These are phyloP conservation scores for Brassica juncea DNA, from an alignment of 345 rosid genomes.

Conservation along the genomic window DNA sequence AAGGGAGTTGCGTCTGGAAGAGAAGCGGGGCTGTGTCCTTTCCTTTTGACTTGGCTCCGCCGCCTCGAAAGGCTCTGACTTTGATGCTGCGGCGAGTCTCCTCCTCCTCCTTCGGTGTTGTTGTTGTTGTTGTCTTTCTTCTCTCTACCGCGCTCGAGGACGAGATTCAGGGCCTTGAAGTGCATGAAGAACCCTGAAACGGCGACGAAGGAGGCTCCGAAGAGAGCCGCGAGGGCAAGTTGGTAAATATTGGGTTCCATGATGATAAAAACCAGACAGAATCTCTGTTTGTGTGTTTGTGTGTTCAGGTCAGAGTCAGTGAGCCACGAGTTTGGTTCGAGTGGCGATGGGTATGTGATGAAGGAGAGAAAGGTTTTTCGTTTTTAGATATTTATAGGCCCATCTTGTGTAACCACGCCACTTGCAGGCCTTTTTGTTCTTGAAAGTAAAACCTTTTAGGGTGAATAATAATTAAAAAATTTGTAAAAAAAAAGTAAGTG, in stretches of 20 bases:
- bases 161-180: conserved; percentile 83
- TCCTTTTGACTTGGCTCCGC: conserved; percentile 49
- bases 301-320: conserved; percentile 25
- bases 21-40: conserved; percentile 67
- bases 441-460: conserved; percentile 14
- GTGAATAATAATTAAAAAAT: too few relatives aligned
- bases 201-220: conserved; percentile 93
- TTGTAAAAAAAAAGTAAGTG: background rate
- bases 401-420: conserved; percentile 30
- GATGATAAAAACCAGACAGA: background rate
- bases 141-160: conserved; percentile 86
- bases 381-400: conserved; percentile 39
- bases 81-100: conserved; percentile 48
- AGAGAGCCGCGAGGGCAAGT: conserved; percentile 94
- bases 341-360: conserved; percentile 30
- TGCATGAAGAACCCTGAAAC: conserved; percentile 94
- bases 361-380: background rate
- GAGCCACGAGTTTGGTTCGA: conserved; percentile 15
- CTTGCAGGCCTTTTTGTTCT: conserved; percentile 25
- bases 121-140: conserved; percentile 30
- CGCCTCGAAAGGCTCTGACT: conserved; percentile 41
- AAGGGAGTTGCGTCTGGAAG: conserved; percentile 74
- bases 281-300: conserved; percentile 7
- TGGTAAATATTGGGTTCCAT: conserved; percentile 80
- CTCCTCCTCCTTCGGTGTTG: conserved; percentile 50